Base-by-base conservation (phyloP, 164 flowering plant genomes). In the Paratinospora sagittata region DNA sequence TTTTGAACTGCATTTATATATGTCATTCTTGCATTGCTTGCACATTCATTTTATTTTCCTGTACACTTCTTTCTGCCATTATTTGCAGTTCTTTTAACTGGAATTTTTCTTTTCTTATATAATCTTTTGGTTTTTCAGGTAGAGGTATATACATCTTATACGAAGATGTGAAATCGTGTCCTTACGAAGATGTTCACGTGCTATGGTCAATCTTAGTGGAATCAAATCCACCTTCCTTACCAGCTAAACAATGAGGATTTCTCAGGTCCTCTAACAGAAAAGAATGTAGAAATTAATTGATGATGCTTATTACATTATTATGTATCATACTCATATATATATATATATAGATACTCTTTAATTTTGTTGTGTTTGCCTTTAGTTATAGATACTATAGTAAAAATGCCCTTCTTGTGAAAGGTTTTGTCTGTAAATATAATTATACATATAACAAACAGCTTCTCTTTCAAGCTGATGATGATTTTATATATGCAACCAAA, bases 181-280 rank as follows among this genome's bases (percentile, higher is more conserved):
- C 86, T 11, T 91, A 78, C 64, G 99, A 95, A 82, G 99, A 95
- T 75, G 97, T 95, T 60, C 99, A 95, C 30, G 92, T 90, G 2
- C 82, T 95, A 39, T 95, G 99, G 99, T 91, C 97, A 2, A 92
- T 95, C 76, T 84, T 95, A 8, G 97, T 95, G 77, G 96, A 95
- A 63, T 87, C 97, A 8, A 84, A 88, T 47, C 39, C 88, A 67
- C 82, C 85, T 52, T 41, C 88, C 66, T 69, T 83, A 76, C 85
- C 88, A 70, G 71, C 81, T 41, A 78, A 79, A 67, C 78, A 73
- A 61, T 83, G 82, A 81, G 55, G 61, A 19, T n/a, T 67, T 4
- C 69, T 26, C 62, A 62, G 69, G 43, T 36, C 27, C 41, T 39
- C 61, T 39, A 10, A n/a, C n/a, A n/a, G n/a, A 30, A 66, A 49